A percentile compares a stretch with the other conserved stretches of the same genome.
Conservation (phyloP, 108 stramenopile genomes). For the Nitzschia inconspicua region DNA sequence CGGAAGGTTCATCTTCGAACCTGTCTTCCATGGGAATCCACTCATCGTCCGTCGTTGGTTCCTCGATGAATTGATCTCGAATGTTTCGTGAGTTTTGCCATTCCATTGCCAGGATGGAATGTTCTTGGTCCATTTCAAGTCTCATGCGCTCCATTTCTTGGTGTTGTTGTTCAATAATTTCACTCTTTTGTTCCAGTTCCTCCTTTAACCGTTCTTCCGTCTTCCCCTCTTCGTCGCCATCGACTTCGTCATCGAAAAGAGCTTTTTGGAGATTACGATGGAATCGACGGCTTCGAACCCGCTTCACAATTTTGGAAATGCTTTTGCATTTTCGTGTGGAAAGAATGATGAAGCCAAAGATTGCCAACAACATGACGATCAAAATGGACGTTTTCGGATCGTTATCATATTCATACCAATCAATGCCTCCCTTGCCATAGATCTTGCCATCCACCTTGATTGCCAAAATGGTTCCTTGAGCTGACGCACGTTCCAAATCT, state of each 20-base stretch:
- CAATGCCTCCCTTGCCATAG: conserved; percentile 7
- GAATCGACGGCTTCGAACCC: not conserved
- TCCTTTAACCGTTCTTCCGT: not conserved
- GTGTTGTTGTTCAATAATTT: conserved; percentile 1
- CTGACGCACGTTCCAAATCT: conserved; percentile 4
- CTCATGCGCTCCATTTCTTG: conserved; percentile 3
- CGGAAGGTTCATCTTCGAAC: not conserved
- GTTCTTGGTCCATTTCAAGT: not conserved
- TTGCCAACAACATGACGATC: not conserved
- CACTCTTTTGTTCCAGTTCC: not conserved
- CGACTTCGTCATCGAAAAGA: not conserved
- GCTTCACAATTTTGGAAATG: no score
- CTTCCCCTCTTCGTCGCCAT: not conserved
- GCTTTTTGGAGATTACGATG: not conserved
- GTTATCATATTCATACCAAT: not conserved
- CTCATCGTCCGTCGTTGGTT: no score
- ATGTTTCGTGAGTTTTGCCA: no score
- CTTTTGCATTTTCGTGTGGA: not conserved
- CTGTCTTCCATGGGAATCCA: not conserved
- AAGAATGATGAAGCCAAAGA: not conserved
- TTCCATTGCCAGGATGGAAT: not conserved
- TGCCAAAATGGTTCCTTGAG: conserved; percentile 5
- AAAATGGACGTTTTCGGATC: not conserved
- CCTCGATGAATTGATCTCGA: no score
- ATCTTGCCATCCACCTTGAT: not conserved